These are phyloP conservation scores for Epichloe amarillans DNA, from an alignment of 2,329 filamentous ascomycete species.

Conservation along the genomic window DNA sequence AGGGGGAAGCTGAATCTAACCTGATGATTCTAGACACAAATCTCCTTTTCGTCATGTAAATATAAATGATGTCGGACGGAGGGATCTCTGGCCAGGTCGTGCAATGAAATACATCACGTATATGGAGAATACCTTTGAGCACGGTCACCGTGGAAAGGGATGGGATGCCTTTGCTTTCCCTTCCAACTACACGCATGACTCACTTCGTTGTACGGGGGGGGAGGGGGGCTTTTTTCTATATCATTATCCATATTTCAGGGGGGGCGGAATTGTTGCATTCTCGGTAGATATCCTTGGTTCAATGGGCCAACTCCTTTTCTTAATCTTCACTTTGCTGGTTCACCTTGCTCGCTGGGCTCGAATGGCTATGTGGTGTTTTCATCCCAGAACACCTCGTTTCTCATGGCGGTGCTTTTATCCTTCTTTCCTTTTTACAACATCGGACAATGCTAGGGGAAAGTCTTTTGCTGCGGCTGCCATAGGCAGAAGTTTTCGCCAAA, in stretches of 20 bases:
- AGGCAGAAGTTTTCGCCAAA: too few relatives aligned
- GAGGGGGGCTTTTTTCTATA: background rate
- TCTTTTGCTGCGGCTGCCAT: background rate
- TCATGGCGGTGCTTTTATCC: too few relatives aligned
- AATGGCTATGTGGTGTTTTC: background rate
- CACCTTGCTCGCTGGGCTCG: background rate
- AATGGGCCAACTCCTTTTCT: background rate
- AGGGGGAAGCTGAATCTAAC: conserved; percentile 7
- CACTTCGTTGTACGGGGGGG: background rate
- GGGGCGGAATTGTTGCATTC: background rate
- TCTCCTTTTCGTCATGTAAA: conserved; percentile 48
- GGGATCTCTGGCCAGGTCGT: background rate
- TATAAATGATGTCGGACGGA: conserved; percentile 2
- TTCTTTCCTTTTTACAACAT: too few relatives aligned
- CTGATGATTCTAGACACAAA: conserved; percentile 35
- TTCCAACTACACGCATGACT: background rate
- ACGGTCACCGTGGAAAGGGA: background rate
- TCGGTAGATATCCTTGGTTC: background rate
- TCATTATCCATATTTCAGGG: background rate
- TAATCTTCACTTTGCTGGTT: background rate
- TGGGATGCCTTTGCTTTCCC: background rate
- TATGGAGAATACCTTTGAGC: background rate
- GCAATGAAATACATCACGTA: background rate
- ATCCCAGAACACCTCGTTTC: background rate
- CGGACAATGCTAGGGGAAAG: background rate